phyloP scores from a whole-genome alignment of 2,329 filamentous ascomycete genomes.

The Fusarium piperis region DNA sequence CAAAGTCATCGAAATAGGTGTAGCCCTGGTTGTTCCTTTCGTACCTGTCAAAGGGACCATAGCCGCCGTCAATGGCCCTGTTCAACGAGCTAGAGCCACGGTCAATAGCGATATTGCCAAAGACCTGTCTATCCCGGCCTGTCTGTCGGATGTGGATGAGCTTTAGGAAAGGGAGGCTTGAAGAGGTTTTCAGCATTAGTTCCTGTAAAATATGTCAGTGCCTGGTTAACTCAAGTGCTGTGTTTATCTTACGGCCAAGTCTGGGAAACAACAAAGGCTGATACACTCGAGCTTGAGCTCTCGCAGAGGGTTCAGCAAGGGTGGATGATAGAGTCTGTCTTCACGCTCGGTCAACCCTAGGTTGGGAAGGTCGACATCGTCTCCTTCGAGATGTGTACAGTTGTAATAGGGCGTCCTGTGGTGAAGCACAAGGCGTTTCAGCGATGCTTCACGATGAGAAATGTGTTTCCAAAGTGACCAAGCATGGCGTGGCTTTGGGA shows the following conservation, averaged over 20 bases:
- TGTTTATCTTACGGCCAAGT: not conserved
- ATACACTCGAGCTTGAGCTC: not conserved
- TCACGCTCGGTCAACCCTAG: not conserved
- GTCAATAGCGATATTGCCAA: not conserved
- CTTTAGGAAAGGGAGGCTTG: not conserved
- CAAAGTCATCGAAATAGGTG: not conserved
- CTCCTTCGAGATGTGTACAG: too few species aligned
- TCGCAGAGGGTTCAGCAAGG: fast-evolving
- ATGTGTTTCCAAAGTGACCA: not conserved
- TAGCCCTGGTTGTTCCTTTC: not conserved
- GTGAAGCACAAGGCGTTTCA: not conserved
- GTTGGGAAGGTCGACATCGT: too few species aligned
- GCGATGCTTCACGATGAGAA: not conserved
- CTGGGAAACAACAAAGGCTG: not conserved
- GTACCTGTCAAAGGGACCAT: too few species aligned
- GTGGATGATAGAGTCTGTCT: fast-evolving
- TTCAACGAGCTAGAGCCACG: fast-evolving
- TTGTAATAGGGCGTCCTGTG: too few species aligned
- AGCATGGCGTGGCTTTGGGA: not conserved
- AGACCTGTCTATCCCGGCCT: not conserved
- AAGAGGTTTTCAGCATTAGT: not conserved
- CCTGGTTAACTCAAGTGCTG: not conserved
- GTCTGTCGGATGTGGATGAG: not conserved
- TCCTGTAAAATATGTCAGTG: not conserved
- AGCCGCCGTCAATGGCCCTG: too few species aligned